These are phyloP conservation scores for Citrus sinensis DNA, from an alignment of 345 rosid genomes.

Conservation along the genomic window DNA sequence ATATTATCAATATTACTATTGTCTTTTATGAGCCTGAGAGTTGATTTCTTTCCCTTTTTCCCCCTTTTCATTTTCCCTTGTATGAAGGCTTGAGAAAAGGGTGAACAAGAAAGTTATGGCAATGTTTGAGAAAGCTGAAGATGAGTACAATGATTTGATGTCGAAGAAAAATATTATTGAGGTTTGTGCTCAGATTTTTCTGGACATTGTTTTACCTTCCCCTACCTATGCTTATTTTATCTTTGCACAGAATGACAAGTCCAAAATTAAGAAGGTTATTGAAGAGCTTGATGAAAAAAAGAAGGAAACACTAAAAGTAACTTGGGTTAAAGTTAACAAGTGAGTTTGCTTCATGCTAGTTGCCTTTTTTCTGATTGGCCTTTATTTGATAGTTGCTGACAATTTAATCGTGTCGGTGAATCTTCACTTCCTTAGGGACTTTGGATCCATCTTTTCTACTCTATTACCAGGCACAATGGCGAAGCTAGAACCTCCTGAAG, in stretches of 20 bases:
- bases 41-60: constrained; percentile 5
- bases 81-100: constrained; percentile 79
- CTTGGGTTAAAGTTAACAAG: constrained; percentile 95
- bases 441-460: constrained; percentile 92
- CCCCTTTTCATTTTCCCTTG: constrained; percentile 6
- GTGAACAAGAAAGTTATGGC: constrained; percentile 98
- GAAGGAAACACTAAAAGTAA: constrained; percentile 84
- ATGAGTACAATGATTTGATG: constrained; percentile 80
- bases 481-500: constrained; percentile 89
- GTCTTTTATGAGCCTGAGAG: constrained; percentile 1
- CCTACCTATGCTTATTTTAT: constrained; percentile 4
- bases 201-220: constrained; percentile 9
- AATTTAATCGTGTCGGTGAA: background rate
- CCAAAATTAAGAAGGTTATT: constrained; percentile 86
- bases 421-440: constrained; percentile 51
- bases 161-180: constrained; percentile 87
- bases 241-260: constrained; percentile 67
- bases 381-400: background rate
- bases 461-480: constrained; percentile 89
- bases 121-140: constrained; percentile 99
- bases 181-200: constrained; percentile 37
- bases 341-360: constrained; percentile 24
- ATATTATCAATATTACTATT: background rate
- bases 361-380: constrained; percentile 4
- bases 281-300: constrained; percentile 99